A percentile compares a stretch with the other conserved stretches of the same genome.
Evolutionary conservation across 2,329 filamentous ascomycete species (phyloP).

Genomic region (Phaeophleospora eucalypticola): DNA sequence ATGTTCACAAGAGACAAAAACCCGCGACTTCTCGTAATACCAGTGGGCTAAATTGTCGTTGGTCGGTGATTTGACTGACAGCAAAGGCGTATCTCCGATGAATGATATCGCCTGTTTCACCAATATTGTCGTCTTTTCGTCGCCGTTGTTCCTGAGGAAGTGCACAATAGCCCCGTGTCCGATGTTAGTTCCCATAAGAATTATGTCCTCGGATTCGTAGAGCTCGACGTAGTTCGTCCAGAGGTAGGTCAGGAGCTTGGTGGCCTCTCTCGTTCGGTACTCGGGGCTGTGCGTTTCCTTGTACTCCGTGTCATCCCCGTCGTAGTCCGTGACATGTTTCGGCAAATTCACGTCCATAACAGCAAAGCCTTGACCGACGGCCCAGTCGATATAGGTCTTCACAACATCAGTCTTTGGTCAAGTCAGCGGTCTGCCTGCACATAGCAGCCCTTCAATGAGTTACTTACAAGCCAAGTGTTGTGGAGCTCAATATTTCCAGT

Average conservation of each 20-base stretch:
- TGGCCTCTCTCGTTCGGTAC: slow-evolving; percentile 44
- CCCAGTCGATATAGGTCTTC: slow-evolving; percentile 80
- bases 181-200: slow-evolving; percentile 84
- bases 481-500: slow-evolving; percentile 74
- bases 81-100: slow-evolving; percentile 67
- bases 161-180: slow-evolving; percentile 80
- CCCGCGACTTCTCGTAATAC: slow-evolving; percentile 77
- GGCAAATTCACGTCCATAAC: slow-evolving; percentile 92
- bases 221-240: slow-evolving; percentile 97
- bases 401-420: slow-evolving; percentile 69
- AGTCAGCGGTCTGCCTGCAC: slow-evolving; percentile 39
- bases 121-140: slow-evolving; percentile 62
- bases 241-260: slow-evolving; percentile 76
- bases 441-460: slow-evolving; percentile 23
- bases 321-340: slow-evolving; percentile 62
- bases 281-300: slow-evolving; percentile 47
- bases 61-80: slow-evolving; percentile 60
- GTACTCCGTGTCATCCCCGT: slow-evolving; percentile 33
- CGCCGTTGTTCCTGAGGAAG: slow-evolving; percentile 66
- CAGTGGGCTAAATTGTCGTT: slow-evolving; percentile 76
- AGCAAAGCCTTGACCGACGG: slow-evolving; percentile 68
- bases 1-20: slow-evolving; percentile 74
- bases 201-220: slow-evolving; percentile 65
- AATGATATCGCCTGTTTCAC: slow-evolving; percentile 72
- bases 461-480: slow-evolving; percentile 80